phyloP scores from a whole-genome alignment of 768 basidiomycete species.

The Xerocomus potaroensis region DNA sequence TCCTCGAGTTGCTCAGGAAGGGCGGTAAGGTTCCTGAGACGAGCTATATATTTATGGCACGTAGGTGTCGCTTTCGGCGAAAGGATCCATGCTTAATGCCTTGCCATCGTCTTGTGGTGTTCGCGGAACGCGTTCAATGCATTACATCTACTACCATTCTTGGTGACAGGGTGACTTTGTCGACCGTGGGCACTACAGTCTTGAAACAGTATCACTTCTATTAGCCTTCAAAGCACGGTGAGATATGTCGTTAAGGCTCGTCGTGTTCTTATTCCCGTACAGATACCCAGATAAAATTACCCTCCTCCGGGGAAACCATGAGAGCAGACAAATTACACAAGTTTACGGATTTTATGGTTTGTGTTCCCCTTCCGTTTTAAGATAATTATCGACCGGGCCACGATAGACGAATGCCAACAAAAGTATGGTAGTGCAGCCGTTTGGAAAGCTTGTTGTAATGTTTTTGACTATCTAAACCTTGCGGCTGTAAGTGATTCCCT shows the following conservation, averaged over 20 bases:
- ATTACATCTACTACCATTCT: not conserved
- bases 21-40: conserved; percentile 84
- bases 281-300: conserved; percentile 94
- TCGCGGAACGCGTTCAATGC: not conserved
- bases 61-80: conserved; percentile 43
- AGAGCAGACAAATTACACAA: conserved; percentile 96
- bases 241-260: conserved; percentile 10
- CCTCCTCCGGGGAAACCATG: conserved; percentile 91
- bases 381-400: not conserved
- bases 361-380: not conserved
- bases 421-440: conserved; percentile 95
- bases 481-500: conserved; percentile 64
- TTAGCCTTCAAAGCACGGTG: conserved; percentile 87
- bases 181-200: conserved; percentile 91
- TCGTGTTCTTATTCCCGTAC: conserved; percentile 8
- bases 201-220: conserved; percentile 90
- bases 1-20: conserved; percentile 82
- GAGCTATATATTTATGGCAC: conserved; percentile 95
- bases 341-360: conserved; percentile 97
- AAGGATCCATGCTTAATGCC: conserved; percentile 25
- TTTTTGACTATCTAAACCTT: conserved; percentile 93
- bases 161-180: conserved; percentile 89
- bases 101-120: not conserved
- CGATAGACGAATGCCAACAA: conserved; percentile 90
- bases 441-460: conserved; percentile 96